Base-by-base conservation (phyloP, 2,329 filamentous ascomycete genomes). In the Fulvia fulva region DNA sequence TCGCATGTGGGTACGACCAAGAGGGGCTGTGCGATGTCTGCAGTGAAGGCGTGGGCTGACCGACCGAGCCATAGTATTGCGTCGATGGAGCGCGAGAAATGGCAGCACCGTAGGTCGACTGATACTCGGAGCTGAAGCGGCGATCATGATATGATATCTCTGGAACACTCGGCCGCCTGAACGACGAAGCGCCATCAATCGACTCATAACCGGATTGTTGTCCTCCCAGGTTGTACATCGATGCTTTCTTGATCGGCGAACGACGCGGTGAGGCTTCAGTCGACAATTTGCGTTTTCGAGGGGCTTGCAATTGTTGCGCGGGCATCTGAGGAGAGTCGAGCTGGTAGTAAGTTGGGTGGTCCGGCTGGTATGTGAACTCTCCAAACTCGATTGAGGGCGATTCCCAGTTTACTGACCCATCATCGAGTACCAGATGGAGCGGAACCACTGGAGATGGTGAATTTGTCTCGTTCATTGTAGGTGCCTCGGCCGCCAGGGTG, bases 401-500 rank as follows among this genome's bases (percentile, higher is more conserved):
- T 21, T 68, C 63, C 70, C 70, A 71, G 32, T 58, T 57, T 12
- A 70, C 60, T 16, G 65, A 54, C 25, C 61, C 65, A 53, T 82
- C 80, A 66, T 87, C 82, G 73, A 88, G 81, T 51, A 82, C 76
- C 57, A 89, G 75, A 55, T 80, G 80, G 34, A 89, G 72, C 55
- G 83, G 81, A 45, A 87, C 82, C 51, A 80, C 78, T 28, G 81
- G 77, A 52, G 82, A 79, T 49, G 78, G 76, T 50, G 79, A 83
- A 51, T 80, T 80, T 8, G 84, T 87, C 21, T 77, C 71, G n/a
- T 79, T 73, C 64, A 85, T 84, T 1, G 81, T 81, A 49, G 92
- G 92, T 30, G 87, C 89, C 57, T 90, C 86, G 43, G 86, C 84
- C 47, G 83, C 84, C 66, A 96, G 80, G 28, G 83, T 82, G 74